These are phyloP conservation scores for Epichloe sibirici DNA, from an alignment of 2,329 filamentous ascomycete species.

Conservation along the genomic window DNA sequence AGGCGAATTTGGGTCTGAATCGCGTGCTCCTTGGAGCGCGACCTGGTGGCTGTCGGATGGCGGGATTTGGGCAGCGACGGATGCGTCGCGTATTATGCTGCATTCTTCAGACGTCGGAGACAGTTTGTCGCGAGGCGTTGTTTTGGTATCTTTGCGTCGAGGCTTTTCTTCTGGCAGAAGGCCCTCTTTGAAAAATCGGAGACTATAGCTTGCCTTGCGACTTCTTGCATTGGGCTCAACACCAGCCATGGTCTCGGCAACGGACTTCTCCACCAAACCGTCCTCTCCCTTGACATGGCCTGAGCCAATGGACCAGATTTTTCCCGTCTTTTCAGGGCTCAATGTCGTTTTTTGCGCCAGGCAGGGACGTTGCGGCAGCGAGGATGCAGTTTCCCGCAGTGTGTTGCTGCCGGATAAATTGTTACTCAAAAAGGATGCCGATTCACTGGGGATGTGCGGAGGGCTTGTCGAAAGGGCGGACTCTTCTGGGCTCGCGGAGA, in stretches of 20 bases:
- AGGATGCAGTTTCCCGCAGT: conserved; percentile 5
- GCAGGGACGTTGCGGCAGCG: conserved; percentile 22
- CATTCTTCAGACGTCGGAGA: conserved; percentile 24
- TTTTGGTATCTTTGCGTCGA: conserved; percentile 37
- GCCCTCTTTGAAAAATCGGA: conserved; percentile 56
- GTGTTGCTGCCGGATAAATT: conserved; percentile 10
- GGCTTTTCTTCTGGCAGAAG: conserved; percentile 45
- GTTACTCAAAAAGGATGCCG: conserved; percentile 4
- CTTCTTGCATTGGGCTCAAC: conserved; percentile 52
- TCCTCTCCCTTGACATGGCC: conserved; percentile 35
- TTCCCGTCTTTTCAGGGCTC: conserved; percentile 47
- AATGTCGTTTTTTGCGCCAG: conserved; percentile 30
- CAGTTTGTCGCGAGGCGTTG: conserved; percentile 27
- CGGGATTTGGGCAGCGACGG: neutral
- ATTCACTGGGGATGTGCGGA: conserved; percentile 8
- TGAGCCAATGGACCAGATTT: conserved; percentile 52
- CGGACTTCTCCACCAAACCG: conserved; percentile 52
- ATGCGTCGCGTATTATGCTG: neutral
- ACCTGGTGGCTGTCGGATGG: neutral
- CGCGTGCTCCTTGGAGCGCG: neutral
- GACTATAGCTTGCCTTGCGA: conserved; percentile 54
- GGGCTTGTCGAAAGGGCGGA: conserved; percentile 12
- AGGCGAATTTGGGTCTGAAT: conserved; percentile 1
- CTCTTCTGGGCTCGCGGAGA: conserved; percentile 18
- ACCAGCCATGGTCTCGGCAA: conserved; percentile 47